Evolutionary conservation across 148 eudicot genomes (phyloP).

Genomic region (Linanthus parryae): DNA sequence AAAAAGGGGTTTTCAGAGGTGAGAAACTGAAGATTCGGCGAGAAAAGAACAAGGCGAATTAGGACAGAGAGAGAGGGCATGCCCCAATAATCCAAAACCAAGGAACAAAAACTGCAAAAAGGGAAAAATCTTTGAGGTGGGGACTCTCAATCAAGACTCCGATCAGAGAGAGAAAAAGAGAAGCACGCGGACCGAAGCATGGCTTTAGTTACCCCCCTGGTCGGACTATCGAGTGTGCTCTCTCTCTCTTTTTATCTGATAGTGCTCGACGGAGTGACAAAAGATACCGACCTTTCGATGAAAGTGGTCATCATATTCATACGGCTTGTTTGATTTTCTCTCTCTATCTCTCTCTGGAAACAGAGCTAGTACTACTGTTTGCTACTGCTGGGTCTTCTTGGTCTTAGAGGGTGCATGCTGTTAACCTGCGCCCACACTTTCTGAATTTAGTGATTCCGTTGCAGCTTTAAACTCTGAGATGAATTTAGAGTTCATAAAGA

Average conservation of each 20-base stretch:
- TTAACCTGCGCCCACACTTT: conserved; percentile 24
- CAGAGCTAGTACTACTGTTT: not conserved
- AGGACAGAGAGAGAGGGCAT: conserved; percentile 16
- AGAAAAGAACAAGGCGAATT: conserved; percentile 28
- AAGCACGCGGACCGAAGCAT: conserved; percentile 97
- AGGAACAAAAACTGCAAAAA: conserved; percentile 83
- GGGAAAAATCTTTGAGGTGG: conserved; percentile 52
- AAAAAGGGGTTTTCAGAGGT: not conserved
- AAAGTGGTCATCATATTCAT: conserved; percentile 27
- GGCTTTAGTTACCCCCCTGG: no score
- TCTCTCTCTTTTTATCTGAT: conserved; percentile 7
- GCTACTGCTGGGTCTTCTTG: not conserved
- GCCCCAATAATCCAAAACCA: conserved; percentile 57
- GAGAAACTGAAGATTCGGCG: conserved; percentile 12
- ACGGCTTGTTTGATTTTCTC: conserved; percentile 15
- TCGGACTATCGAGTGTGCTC: conserved; percentile 34
- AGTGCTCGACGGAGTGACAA: conserved; percentile 15
- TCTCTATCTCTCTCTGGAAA: conserved; percentile 1
- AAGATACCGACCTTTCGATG: conserved; percentile 82
- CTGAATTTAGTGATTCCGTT: conserved; percentile 33
- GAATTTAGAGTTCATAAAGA: conserved; percentile 4
- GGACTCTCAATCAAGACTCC: conserved; percentile 32
- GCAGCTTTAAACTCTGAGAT: conserved; percentile 42
- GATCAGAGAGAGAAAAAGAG: conserved; percentile 8
- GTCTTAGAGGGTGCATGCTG: conserved; percentile 17